Conservation (phyloP, 2,329 filamentous ascomycete species). For the Knoxdaviesia proteae region DNA sequence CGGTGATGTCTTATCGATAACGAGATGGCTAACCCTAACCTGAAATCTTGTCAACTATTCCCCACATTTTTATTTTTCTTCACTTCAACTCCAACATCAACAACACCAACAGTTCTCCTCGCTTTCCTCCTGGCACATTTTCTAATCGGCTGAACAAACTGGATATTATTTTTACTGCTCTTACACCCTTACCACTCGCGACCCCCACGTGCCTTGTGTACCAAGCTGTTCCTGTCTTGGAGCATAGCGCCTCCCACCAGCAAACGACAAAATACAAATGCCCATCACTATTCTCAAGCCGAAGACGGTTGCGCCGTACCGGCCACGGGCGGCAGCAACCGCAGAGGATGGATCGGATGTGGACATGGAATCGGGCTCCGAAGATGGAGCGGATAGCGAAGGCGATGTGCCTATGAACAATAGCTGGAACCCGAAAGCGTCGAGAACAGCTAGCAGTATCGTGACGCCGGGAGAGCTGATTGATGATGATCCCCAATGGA, state of each 20-base stretch:
- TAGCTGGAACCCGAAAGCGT: conserved; percentile 6
- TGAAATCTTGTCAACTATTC: too few relatives aligned
- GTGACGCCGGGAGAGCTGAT: conserved; percentile 80
- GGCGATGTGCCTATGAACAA: conserved; percentile 24
- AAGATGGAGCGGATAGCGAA: conserved; percentile 23
- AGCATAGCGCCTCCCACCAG: neutral
- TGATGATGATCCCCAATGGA: conserved; percentile 88
- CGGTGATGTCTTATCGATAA: too few relatives aligned
- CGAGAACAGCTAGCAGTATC: conserved; percentile 24
- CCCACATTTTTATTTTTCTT: too few relatives aligned
- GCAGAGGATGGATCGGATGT: conserved; percentile 9
- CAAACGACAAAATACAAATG: conserved; percentile 12
- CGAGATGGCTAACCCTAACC: too few relatives aligned
- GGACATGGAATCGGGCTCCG: conserved; percentile 22
- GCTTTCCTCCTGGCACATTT: too few relatives aligned
- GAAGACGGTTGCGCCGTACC: conserved; percentile 10
- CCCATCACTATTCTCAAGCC: conserved; percentile 27
- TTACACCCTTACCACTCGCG: too few relatives aligned
- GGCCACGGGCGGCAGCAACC: conserved; percentile 2
- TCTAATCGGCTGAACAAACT: too few relatives aligned
- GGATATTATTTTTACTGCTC: too few relatives aligned
- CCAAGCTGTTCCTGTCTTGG: neutral
- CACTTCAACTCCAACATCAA: too few relatives aligned
- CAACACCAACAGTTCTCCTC: too few relatives aligned
- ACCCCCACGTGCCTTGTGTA: neutral